These are phyloP conservation scores for Lentinula detonsa DNA, from an alignment of 768 basidiomycete genomes.

Conservation along the genomic window DNA sequence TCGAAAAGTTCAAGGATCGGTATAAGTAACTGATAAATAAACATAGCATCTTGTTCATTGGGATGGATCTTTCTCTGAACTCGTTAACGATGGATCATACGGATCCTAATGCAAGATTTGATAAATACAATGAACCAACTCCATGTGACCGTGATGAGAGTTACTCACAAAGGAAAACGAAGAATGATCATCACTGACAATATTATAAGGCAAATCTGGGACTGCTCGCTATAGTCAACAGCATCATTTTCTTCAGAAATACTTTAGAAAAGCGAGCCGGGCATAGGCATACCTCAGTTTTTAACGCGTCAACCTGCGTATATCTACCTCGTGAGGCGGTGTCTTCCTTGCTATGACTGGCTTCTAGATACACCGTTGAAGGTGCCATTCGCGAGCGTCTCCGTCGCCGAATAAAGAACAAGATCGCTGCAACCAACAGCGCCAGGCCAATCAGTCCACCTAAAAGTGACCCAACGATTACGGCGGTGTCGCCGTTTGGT, in stretches of 20 bases:
- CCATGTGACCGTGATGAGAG: not conserved
- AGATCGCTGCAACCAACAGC: not conserved
- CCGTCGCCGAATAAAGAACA: not conserved
- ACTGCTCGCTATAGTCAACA: not conserved
- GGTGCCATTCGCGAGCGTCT: not conserved
- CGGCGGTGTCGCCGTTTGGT: not conserved
- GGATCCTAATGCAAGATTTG: not conserved
- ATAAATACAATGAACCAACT: not conserved
- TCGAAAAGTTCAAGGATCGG: no score
- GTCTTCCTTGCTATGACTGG: not conserved
- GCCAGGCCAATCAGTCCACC: constrained; percentile 1
- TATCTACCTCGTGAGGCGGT: not conserved
- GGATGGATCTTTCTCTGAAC: not conserved
- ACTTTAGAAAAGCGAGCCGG: no score
- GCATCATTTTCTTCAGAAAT: not conserved
- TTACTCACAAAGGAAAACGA: not conserved
- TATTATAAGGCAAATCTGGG: not conserved
- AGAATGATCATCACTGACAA: not conserved
- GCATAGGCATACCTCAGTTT: not conserved
- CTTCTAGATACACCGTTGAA: not conserved
- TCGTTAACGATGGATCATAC: not conserved
- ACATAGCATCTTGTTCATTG: not conserved
- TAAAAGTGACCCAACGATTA: not conserved
- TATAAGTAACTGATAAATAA: no score
- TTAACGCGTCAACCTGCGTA: not conserved